Percentiles rank a stretch among this genome's conserved stretches.
Evolutionary conservation across 192 early-diverging fungal genomes (phyloP).

Genomic region (Dissophora globulifera): DNA sequence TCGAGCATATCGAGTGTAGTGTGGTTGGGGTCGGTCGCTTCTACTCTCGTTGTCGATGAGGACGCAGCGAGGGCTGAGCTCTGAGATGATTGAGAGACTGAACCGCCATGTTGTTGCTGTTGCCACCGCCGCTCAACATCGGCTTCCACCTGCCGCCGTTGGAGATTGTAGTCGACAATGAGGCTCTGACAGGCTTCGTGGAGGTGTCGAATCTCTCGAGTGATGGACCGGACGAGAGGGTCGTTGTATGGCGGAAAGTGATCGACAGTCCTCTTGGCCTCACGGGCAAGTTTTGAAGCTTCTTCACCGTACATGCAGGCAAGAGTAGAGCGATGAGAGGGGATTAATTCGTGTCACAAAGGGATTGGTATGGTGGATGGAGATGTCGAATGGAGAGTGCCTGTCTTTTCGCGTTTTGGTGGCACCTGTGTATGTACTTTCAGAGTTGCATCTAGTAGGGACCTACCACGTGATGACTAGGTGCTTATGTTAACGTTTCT

Average conservation of each 20-base stretch:
- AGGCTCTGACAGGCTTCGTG: conserved; percentile 60
- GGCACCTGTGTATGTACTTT: too few species aligned
- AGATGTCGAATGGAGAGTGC: too few species aligned
- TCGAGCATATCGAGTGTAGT: conserved; percentile 28
- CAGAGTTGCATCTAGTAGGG: too few species aligned
- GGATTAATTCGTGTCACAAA: too few species aligned
- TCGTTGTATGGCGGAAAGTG: conserved; percentile 83
- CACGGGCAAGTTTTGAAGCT: conserved; percentile 79
- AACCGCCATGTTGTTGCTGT: conserved; percentile 5
- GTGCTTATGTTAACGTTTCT: too few species aligned
- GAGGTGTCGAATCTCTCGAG: conserved; percentile 79
- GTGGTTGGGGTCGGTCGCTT: conserved; percentile 22
- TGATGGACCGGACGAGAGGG: conserved; percentile 80
- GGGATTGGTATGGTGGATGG: too few species aligned
- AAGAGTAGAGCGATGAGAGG: not conserved
- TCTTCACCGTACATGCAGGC: conserved; percentile 78
- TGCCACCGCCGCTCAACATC: conserved; percentile 28
- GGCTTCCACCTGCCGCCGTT: conserved; percentile 18
- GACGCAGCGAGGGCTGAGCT: not conserved
- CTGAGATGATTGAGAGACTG: too few species aligned
- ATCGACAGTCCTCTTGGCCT: conserved; percentile 81
- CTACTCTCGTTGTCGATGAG: not conserved
- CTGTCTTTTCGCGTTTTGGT: too few species aligned
- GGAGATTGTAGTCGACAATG: conserved; percentile 45
- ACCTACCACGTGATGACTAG: too few species aligned